Conservation (phyloP, 805 yeast species). For the Candida pseudoglaebosa region DNA sequence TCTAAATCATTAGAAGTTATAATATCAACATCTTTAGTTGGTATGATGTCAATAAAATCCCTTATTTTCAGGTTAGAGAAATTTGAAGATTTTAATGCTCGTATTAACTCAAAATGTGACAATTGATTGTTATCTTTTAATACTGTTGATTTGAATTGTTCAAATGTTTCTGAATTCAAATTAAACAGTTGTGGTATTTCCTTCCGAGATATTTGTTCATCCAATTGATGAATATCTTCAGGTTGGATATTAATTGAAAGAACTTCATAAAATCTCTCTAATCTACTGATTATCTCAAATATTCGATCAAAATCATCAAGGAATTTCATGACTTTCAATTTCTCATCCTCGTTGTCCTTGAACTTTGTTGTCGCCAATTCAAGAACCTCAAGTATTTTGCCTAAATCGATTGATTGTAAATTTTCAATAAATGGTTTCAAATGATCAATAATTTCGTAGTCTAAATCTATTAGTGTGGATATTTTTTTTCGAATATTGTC, state of each 20-base stretch:
- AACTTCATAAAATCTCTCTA: conserved; percentile 8
- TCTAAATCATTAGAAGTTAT: conserved; percentile 13
- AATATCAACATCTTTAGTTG: conserved; percentile 8
- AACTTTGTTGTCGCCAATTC: conserved; percentile 1
- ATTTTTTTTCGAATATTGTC: conserved; percentile 9
- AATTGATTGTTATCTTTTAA: conserved; percentile 1
- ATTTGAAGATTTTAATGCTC: not conserved
- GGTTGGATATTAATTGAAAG: conserved; percentile 7
- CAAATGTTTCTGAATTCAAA: not conserved
- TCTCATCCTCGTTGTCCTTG: conserved; percentile 2
- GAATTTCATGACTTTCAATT: conserved; percentile 4
- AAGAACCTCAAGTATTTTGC: conserved; percentile 5
- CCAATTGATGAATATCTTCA: conserved; percentile 1
- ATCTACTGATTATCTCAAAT: conserved; percentile 6
- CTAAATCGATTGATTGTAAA: conserved; percentile 7
- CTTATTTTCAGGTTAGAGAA: not conserved
- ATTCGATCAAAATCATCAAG: conserved; percentile 10
- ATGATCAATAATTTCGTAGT: conserved; percentile 4
- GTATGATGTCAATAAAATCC: conserved; percentile 14
- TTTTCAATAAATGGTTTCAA: conserved; percentile 3
- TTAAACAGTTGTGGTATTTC: not conserved
- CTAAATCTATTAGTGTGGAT: conserved; percentile 10
- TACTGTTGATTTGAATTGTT: not conserved
- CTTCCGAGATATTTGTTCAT: conserved; percentile 4
- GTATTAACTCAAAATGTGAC: conserved; percentile 1